Evolutionary conservation across 2,329 filamentous ascomycete species (phyloP), one percentile per base, ranked within the genome.

Genomic region (Pseudogymnoascus sp.): DNA sequence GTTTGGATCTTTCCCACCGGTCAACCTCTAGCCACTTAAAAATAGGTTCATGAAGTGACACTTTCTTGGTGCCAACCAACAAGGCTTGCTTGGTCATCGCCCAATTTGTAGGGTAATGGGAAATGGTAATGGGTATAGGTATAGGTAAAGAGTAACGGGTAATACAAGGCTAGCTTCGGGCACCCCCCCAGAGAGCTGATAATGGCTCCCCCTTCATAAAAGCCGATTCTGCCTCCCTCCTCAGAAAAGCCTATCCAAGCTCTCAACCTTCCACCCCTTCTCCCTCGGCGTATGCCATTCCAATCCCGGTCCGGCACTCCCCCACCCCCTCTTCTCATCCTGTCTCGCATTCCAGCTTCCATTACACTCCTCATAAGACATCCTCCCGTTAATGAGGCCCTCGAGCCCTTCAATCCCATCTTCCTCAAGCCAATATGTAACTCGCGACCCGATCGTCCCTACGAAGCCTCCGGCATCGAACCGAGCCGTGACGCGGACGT

Each of bases 381-480:
- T 62, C 20, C 72, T 69, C 20, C 78, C 76, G 1, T 73, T 72
- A 7, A 82, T 66, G 14, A 86, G 65, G 59, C 84, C 81, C 4
- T 75, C 70, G 3, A 84, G 71, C 38, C 79, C 79, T 0, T 82
- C 75, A 1, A 82, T 81, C 14, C 83, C 81, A 57, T 80, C 77
- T 30, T 82, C 80, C 63, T 86, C 82, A 2, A 91, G 74, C 39
- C 77, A 74, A 68, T 91, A 91, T 15, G 73, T 69, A 59, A 91
- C 84, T 30, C 70, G 73, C 53, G 83, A 87, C 30, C 76, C 78
- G 2, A 85, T 68, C 1, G 78, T 77, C 14, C 88, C 88, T 6
- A 90, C 71, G 68, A 82, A 90, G 0, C 80, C 82, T 0, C 78
- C 84, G 15, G 90, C 72, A 3, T 77, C 78, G 58, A 81, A 82